Evolutionary conservation across 805 yeast species (phyloP).

Genomic region (Ogataea naganishii): DNA sequence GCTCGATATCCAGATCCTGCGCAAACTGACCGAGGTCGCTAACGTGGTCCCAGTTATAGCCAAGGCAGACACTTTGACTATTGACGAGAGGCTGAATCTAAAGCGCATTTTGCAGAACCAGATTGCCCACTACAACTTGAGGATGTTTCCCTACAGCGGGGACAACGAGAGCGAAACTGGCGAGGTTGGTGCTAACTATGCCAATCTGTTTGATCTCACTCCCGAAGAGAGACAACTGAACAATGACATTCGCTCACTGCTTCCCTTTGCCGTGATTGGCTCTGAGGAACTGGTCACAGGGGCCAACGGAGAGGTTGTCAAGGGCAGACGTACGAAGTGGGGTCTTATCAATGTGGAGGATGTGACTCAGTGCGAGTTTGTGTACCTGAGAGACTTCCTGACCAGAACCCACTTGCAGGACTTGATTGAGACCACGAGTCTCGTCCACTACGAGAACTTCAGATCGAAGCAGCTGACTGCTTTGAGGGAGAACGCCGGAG

Average conservation of each 20-base stretch:
- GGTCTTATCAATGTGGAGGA: conserved; percentile 91
- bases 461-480: conserved; percentile 91
- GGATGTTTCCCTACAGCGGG: conserved; percentile 74
- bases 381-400: conserved; percentile 85
- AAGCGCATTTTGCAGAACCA: conserved; percentile 73
- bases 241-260: conserved; percentile 61
- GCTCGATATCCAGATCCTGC: conserved; percentile 75
- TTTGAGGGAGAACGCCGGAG: conserved; percentile 79
- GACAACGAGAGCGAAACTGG: conserved; percentile 28
- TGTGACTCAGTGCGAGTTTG: conserved; percentile 92
- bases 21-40: conserved; percentile 78
- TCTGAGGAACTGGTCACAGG: conserved; percentile 65
- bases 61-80: conserved; percentile 82
- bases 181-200: background rate
- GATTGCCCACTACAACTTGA: conserved; percentile 62
- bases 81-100: conserved; percentile 73
- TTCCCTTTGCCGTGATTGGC: conserved; percentile 95
- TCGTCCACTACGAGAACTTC: conserved; percentile 84
- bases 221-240: conserved; percentile 70
- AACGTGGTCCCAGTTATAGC: conserved; percentile 95
- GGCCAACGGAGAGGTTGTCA: conserved; percentile 68
- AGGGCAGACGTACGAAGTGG: conserved; percentile 92
- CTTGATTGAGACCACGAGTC: conserved; percentile 85
- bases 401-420: conserved; percentile 95
- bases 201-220: conserved; percentile 41